Conservation (phyloP, 2,329 filamentous ascomycete species). For the Elsinoe australis region DNA sequence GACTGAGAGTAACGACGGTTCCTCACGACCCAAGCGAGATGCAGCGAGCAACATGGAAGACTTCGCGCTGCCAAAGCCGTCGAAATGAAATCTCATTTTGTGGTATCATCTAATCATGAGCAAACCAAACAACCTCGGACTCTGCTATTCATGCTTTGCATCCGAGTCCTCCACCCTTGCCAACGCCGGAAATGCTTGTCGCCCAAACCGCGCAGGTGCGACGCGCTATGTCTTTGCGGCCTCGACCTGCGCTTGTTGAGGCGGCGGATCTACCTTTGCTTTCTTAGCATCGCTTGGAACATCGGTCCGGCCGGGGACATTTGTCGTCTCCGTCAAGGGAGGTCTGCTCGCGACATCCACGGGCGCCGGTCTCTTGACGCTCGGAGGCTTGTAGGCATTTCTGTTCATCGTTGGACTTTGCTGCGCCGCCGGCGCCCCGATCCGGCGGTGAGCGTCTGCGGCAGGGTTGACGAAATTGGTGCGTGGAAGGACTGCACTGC, state of each 20-base stretch:
- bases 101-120: constrained; percentile 15
- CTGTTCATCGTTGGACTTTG: constrained; percentile 40
- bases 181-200: neutral
- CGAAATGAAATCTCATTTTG: constrained; percentile 3
- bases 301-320: constrained; percentile 31
- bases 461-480: constrained; percentile 44
- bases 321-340: constrained; percentile 41
- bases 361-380: constrained; percentile 29
- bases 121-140: neutral
- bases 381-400: constrained; percentile 40
- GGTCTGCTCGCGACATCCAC: constrained; percentile 25
- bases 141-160: constrained; percentile 7
- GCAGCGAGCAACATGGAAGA: constrained; percentile 32
- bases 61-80: constrained; percentile 23
- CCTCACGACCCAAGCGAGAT: constrained; percentile 22
- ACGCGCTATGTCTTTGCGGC: constrained; percentile 10
- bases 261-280: constrained; percentile 29
- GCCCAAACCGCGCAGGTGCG: neutral
- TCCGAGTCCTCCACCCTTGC: too few relatives aligned
- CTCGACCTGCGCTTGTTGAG: neutral
- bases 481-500: neutral
- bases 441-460: constrained; percentile 39
- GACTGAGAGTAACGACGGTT: neutral
- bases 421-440: constrained; percentile 43
- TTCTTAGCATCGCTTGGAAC: constrained; percentile 36